These are phyloP conservation scores for Botrytis byssoidea DNA, from an alignment of 2,329 filamentous ascomycete species.

Conservation along the genomic window DNA sequence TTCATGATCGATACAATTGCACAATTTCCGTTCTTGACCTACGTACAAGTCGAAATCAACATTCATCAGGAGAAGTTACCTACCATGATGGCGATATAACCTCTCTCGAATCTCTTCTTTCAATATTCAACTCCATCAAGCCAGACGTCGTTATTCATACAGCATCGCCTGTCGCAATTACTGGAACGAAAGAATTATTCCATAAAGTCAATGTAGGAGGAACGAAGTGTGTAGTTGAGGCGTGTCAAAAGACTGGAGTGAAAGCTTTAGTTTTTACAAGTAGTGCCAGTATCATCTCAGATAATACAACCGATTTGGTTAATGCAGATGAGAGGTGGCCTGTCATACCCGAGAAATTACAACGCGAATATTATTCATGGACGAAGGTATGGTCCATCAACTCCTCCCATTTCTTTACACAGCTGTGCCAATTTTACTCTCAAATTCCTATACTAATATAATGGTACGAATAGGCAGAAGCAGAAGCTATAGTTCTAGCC, in stretches of 20 bases:
- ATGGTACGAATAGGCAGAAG: conserved; percentile 55
- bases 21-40: conserved; percentile 71
- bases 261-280: conserved; percentile 88
- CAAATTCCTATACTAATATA: background rate
- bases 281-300: conserved; percentile 81
- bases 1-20: conserved; percentile 54
- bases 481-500: conserved; percentile 75
- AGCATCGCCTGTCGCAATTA: conserved; percentile 64
- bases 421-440: background rate
- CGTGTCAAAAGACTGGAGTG: conserved; percentile 67
- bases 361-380: conserved; percentile 82
- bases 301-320: conserved; percentile 74
- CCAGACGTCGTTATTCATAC: conserved; percentile 91
- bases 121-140: conserved; percentile 62
- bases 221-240: conserved; percentile 73
- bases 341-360: conserved; percentile 66
- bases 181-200: conserved; percentile 61
- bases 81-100: conserved; percentile 82
- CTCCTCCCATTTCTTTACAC: background rate
- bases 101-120: conserved; percentile 57
- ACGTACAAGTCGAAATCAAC: conserved; percentile 65
- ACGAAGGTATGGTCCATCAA: conserved; percentile 57
- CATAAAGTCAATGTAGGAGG: conserved; percentile 86
- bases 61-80: conserved; percentile 47
- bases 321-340: conserved; percentile 86